Base-by-base conservation (phyloP, 768 basidiomycete genomes). In the Podaxis carcinomalis region DNA sequence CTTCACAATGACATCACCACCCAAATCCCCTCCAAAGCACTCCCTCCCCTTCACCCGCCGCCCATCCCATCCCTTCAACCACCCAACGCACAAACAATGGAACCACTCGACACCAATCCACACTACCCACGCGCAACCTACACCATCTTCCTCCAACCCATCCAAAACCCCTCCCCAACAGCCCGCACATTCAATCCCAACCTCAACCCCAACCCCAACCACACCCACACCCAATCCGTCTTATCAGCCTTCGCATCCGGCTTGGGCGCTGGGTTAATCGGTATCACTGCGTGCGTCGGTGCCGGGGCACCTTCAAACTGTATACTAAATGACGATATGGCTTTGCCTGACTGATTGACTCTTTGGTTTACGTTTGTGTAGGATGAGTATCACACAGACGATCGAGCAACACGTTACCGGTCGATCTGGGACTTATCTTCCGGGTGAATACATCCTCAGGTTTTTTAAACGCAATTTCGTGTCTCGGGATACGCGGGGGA, bases 131-230 rank as follows among this genome's bases (percentile, higher is more conserved):
- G 7, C 32, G 9, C 51, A 51, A 59, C 32, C 23, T 51, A 59
- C n/a, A 51, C 57, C 14, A 59, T 59, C 19, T 51, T 59, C 39
- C 11, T 51, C 27, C 50, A 59, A 28, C 57, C 50, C 14, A 59
- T 59, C 10, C 57, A 36, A n/a, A 32, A 40, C 36, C 57, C 50
- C 13, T 51, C 57, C 3, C 57, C 57, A 13, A 37, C 9, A 5
- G 57, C 57, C 9, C 49, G 50, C 6, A 59, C 16, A 6, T 59
- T 59, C 57, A 42, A 40, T 25, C 23, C 51, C 13, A 47, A 59
- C 27, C 7, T 9, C 32, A 32, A 59, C 27, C 7, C 9, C 32
- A 32, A 59, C 21, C 7, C 5, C 5, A 4, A 59, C 27, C 21
- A 19, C 21, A 7, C 25, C 23, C 23, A 47, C 9, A 7, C 32